phyloP scores from a whole-genome alignment of 2,329 filamentous ascomycete species.

The Didymellaceae sp. region DNA sequence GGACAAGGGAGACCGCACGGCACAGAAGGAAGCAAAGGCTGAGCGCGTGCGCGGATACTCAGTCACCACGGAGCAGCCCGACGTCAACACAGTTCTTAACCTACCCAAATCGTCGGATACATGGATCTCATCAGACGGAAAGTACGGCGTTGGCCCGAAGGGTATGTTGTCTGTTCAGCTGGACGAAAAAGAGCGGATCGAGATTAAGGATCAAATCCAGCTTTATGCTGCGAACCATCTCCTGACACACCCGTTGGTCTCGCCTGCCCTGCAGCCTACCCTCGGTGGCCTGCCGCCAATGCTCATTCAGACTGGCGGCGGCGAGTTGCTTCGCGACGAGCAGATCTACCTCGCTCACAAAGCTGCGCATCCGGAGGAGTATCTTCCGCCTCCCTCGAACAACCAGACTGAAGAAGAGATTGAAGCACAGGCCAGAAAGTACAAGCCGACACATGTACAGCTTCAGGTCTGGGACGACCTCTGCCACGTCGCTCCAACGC shows the following conservation, averaged over 20 bases:
- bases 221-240: constrained; percentile 85
- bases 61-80: constrained; percentile 30
- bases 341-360: constrained; percentile 96
- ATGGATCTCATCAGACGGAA: constrained; percentile 42
- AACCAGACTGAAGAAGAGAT: constrained; percentile 60
- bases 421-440: constrained; percentile 71
- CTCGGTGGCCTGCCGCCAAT: constrained; percentile 89
- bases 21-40: constrained; percentile 43
- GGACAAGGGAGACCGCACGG: constrained; percentile 35
- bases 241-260: constrained; percentile 85
- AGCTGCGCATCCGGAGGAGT: constrained; percentile 80
- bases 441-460: constrained; percentile 87
- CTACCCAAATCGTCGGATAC: constrained; percentile 14
- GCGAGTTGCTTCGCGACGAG: constrained; percentile 88
- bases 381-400: constrained; percentile 63
- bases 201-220: constrained; percentile 91
- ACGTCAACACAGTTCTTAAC: constrained; percentile 15
- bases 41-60: constrained; percentile 48
- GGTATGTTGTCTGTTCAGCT: constrained; percentile 68
- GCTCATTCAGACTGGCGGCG: constrained; percentile 84
- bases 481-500: constrained; percentile 87
- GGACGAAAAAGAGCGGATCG: constrained; percentile 64
- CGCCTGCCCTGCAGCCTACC: constrained; percentile 84
- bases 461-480: constrained; percentile 96
- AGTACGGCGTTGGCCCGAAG: constrained; percentile 46